Evolutionary conservation across 1,284 basidiomycete genomes (phyloP).

Genomic region (Microbotryum lychnidis-dioicae): DNA sequence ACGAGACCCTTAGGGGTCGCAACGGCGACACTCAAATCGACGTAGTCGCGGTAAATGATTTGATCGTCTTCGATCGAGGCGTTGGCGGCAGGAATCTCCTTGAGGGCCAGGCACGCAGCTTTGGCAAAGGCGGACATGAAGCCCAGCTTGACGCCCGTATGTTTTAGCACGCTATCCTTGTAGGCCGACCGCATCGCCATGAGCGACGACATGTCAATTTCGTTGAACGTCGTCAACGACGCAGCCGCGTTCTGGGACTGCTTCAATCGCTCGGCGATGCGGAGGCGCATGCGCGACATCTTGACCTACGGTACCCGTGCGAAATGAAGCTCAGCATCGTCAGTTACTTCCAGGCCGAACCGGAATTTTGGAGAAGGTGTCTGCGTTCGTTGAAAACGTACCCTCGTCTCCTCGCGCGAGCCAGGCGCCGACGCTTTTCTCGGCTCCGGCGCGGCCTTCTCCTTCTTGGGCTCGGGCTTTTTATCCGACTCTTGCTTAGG

Average conservation of each 20-base stretch:
- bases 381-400: constrained; percentile 39
- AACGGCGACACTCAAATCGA: constrained; percentile 89
- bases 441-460: constrained; percentile 29
- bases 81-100: constrained; percentile 90
- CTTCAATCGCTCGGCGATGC: constrained; percentile 95
- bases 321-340: background rate
- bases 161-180: constrained; percentile 88
- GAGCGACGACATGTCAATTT: constrained; percentile 96
- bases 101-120: constrained; percentile 74
- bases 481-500: constrained; percentile 34
- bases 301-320: constrained; percentile 56
- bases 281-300: constrained; percentile 95
- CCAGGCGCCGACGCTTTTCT: constrained; percentile 17
- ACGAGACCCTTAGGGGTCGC: constrained; percentile 96
- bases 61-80: constrained; percentile 87
- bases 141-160: constrained; percentile 91
- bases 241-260: constrained; percentile 97
- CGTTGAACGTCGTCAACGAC: constrained; percentile 96
- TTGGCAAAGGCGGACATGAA: constrained; percentile 98
- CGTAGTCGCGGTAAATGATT: constrained; percentile 92
- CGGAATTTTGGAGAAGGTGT: background rate
- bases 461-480: constrained; percentile 32
- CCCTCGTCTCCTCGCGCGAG: constrained; percentile 73
- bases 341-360: constrained; percentile 5
- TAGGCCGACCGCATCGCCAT: constrained; percentile 91